phyloP scores from a whole-genome alignment of 2,329 filamentous ascomycete genomes.

The Colletotrichum chlorophyti region DNA sequence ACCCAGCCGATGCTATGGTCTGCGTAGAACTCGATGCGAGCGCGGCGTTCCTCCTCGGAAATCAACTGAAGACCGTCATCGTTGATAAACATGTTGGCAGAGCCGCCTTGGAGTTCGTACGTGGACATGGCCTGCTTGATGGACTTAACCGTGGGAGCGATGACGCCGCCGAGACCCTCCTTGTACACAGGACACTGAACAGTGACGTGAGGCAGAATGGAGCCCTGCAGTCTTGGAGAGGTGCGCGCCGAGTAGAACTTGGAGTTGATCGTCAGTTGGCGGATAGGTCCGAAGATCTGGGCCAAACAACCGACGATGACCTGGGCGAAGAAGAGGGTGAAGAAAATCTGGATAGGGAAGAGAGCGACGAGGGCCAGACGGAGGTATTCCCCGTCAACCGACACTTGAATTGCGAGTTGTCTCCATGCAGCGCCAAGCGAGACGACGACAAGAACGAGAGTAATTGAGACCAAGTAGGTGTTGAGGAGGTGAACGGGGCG shows the following conservation, averaged over 20 bases:
- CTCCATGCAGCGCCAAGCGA: constrained; percentile 75
- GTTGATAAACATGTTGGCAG: constrained; percentile 79
- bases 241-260: constrained; percentile 82
- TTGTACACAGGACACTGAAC: constrained; percentile 92
- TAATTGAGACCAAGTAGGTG: constrained; percentile 70
- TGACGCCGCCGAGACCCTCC: constrained; percentile 78
- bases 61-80: constrained; percentile 77
- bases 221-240: constrained; percentile 64
- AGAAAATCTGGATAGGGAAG: constrained; percentile 77
- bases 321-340: constrained; percentile 82
- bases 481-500: constrained; percentile 75
- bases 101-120: constrained; percentile 80
- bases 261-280: constrained; percentile 77
- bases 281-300: constrained; percentile 78
- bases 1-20: constrained; percentile 76
- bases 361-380: constrained; percentile 71
- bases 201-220: constrained; percentile 73
- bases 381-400: constrained; percentile 66
- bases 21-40: constrained; percentile 72
- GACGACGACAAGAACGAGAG: constrained; percentile 68
- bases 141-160: constrained; percentile 77
- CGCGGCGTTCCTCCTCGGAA: constrained; percentile 64
- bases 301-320: constrained; percentile 79
- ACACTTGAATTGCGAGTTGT: constrained; percentile 71
- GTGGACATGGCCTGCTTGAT: constrained; percentile 80